These are phyloP conservation scores for Penicillium capsulatum DNA, from an alignment of 2,329 filamentous ascomycete species.

Conservation along the genomic window DNA sequence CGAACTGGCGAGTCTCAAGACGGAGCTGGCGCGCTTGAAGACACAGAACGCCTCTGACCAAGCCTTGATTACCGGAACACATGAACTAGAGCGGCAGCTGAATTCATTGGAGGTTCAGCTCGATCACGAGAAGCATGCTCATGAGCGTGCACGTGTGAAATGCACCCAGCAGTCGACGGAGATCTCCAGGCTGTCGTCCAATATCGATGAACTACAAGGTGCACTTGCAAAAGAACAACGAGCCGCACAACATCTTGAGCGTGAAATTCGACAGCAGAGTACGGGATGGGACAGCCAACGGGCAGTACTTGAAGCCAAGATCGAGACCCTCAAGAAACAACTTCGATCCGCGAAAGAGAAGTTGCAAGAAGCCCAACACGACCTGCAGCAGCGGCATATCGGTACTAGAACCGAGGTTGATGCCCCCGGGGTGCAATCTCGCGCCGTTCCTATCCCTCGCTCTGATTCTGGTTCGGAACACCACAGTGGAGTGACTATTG, in stretches of 20 bases:
- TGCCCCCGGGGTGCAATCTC: slow-evolving; percentile 36
- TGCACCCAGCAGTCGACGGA: slow-evolving; percentile 38
- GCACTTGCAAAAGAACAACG: slow-evolving; percentile 51
- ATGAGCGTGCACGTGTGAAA: slow-evolving; percentile 52
- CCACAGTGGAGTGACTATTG: slow-evolving; percentile 46
- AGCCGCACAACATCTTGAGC: slow-evolving; percentile 46
- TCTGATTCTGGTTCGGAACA: slow-evolving; percentile 28
- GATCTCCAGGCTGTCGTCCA: slow-evolving; percentile 37
- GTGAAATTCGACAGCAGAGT: slow-evolving; percentile 53
- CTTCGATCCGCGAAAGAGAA: slow-evolving; percentile 66
- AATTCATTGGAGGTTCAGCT: slow-evolving; percentile 74
- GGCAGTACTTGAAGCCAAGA: slow-evolving; percentile 64
- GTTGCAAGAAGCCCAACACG: slow-evolving; percentile 61
- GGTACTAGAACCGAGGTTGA: slow-evolving; percentile 28
- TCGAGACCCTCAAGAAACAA: slow-evolving; percentile 66
- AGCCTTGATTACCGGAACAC: slow-evolving; percentile 69
- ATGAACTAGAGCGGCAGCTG: slow-evolving; percentile 72
- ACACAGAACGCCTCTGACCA: slow-evolving; percentile 60
- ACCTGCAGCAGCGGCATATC: slow-evolving; percentile 44
- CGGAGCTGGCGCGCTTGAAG: slow-evolving; percentile 60
- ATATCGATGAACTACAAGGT: slow-evolving; percentile 47
- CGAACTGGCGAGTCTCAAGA: slow-evolving; percentile 56
- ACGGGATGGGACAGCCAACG: slow-evolving; percentile 60
- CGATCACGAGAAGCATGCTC: slow-evolving; percentile 72
- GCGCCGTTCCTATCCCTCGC: slow-evolving; percentile 36